Percentiles rank a stretch among this genome's conserved stretches.
Evolutionary conservation across 768 basidiomycete genomes (phyloP).

Genomic region (Russula dissimulans): DNA sequence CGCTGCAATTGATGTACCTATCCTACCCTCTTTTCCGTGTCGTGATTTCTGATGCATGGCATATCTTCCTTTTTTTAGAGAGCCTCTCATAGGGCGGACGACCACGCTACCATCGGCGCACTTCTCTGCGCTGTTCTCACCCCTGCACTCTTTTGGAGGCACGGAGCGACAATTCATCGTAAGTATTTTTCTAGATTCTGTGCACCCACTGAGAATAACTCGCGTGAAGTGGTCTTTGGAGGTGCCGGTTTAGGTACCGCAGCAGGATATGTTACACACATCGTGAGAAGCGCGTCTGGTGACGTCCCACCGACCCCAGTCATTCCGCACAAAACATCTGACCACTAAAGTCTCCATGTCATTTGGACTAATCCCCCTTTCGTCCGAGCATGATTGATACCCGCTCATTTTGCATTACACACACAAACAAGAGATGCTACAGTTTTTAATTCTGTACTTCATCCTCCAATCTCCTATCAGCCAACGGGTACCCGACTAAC

Average conservation of each 20-base stretch:
- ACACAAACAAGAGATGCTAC: not conserved
- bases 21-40: not conserved
- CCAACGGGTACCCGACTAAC: conserved; percentile 26
- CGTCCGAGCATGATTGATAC: not conserved
- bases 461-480: conserved; percentile 31
- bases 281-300: conserved; percentile 43
- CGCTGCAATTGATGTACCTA: conserved; percentile 49
- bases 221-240: conserved; percentile 51
- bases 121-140: conserved; percentile 53
- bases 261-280: conserved; percentile 50
- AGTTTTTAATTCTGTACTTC: conserved; percentile 26
- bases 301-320: conserved; percentile 37
- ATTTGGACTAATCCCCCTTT: not conserved
- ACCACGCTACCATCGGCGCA: conserved; percentile 68
- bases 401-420: not conserved
- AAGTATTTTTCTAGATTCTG: conserved; percentile 19
- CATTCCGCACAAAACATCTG: conserved; percentile 26
- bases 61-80: conserved; percentile 32
- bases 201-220: not conserved
- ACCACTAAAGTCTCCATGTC: conserved; percentile 5
- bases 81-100: conserved; percentile 51
- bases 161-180: conserved; percentile 55
- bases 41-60: not conserved
- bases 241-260: conserved; percentile 61
- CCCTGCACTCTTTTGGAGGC: conserved; percentile 67